Base-by-base conservation (phyloP, 495 filamentous ascomycete genomes). In the Hyaloscypha hepaticicola region DNA sequence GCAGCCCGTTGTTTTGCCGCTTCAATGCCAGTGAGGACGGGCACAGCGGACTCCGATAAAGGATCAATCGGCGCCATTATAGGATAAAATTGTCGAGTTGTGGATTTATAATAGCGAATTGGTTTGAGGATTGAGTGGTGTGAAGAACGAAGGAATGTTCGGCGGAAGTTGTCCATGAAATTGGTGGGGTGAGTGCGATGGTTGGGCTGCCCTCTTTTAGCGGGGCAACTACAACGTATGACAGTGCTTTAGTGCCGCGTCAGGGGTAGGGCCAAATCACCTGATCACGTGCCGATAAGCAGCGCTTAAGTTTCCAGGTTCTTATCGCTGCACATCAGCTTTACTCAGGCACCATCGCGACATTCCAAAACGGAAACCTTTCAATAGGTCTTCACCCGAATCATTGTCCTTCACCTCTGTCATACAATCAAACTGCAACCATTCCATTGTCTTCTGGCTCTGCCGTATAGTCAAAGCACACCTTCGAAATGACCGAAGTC, bases 1-100 rank as follows among this genome's bases (percentile, higher is more conserved):
- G 93, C 94, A 69, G 95, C 95, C 19, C 84, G 83, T 58, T 87
- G 86, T 80, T 99, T 99, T 60, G 95, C 89, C 14, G 79, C 78
- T 79, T 99, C 96, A 72, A 97, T 72, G 14, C 79, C 73, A 53
- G 67, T 61, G 28, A 72, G 64, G 65, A 61, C 0, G 61, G 63
- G 59, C 24, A 53, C 55, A 45, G 57, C 21, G 3, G 64, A 49
- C 24, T 61, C 33, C 28, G 69, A 62, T 5, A 65, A 57, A 29
- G 69, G 66, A 11, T 0, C 16, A 16, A 3, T 16, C 7, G 38
- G 9, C 38, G 38, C 38, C 38, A 45, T 45, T 33, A 12, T 7
- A 12, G 6, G 31, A 33, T 6, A 6, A 33, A 3, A 7, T 12
- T 12, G 6, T 6, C 31, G 31, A 12, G 7, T 7, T 7, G 6